These are phyloP conservation scores for Sporothrix variecibatus DNA, from an alignment of 2,329 filamentous ascomycete species.

Conservation along the genomic window DNA sequence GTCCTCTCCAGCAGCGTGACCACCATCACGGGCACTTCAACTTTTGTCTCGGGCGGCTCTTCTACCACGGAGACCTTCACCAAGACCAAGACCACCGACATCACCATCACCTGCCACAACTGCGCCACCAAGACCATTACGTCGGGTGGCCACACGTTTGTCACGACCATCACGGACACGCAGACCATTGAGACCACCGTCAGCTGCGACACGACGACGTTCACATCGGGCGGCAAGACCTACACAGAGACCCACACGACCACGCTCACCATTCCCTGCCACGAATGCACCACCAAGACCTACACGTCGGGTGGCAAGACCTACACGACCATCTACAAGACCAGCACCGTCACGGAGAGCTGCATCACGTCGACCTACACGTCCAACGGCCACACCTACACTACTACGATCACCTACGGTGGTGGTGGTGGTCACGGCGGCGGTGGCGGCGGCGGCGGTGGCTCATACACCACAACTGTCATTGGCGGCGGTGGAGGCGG, in stretches of 20 bases:
- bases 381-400: constrained; percentile 25
- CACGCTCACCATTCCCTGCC: constrained; percentile 16
- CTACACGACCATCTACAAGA: constrained; percentile 19
- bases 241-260: constrained; percentile 22
- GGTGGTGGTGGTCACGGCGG: neutral
- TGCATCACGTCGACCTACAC: constrained; percentile 17
- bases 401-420: constrained; percentile 18
- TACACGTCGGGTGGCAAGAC: constrained; percentile 21
- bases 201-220: constrained; percentile 17
- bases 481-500: neutral
- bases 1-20: neutral
- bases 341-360: constrained; percentile 4
- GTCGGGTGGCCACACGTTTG: neutral
- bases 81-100: constrained; percentile 10
- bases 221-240: constrained; percentile 20
- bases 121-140: constrained; percentile 17
- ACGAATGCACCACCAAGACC: constrained; percentile 22
- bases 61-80: constrained; percentile 13
- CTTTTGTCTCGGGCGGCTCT: neutral
- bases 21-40: constrained; percentile 8
- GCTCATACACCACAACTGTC: constrained; percentile 23
- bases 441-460: neutral
- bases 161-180: constrained; percentile 17
- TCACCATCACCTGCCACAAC: constrained; percentile 19
- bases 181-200: constrained; percentile 22